Base-by-base conservation (phyloP, 169 alveolate species). In the Eimeria mitis region DNA sequence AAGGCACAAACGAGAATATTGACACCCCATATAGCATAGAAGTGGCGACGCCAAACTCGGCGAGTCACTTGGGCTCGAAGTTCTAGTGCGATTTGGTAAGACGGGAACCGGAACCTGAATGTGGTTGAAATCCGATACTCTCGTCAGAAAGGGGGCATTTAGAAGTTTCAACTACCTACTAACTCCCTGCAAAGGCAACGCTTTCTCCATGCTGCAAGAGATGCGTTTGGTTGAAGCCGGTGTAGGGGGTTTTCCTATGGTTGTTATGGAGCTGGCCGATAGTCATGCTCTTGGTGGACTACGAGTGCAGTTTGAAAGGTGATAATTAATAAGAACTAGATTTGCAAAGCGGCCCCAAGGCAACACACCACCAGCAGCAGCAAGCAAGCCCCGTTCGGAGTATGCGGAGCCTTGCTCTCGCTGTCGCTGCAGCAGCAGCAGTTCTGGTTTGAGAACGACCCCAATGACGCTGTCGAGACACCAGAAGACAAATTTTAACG, bases 361-460 rank as follows among this genome's bases (percentile, higher is more conserved):
- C 56, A 19, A 25, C 19, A 42, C 83, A 40, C 37, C 34, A 37
- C 54, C 83, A 73, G 56, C 83, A 19, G 83, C 83, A 68, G 40
- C 54, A 73, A n/a, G n/a, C 83, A 73, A 73, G 83, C 83, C 83
- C 52, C 83, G 54, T 40, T 4, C 83, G 56, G 83, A 34, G 4
- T 1, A 37, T 49, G 56, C 19, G 83, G 52, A 40, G 83, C 34
- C 34, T 73, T 73, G 83, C 56, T 73, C 34, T 73, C 40, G 83
- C 56, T 73, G 83, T 21, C 56, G 54, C 83, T 14, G 54, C 83
- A 40, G 54, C 56, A 40, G 54, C 83, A 73, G 54, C 54, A 73
- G 16, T 5, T 52, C 19, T 21, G 34, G 56, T 0, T 40, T 0
- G 37, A 21, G 40, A 40, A 37, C 31, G 6, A 16, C 54, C 54